Percentiles rank a stretch among this genome's conserved stretches.
Conservation (phyloP, 192 early-diverging fungal genomes). For the Mortierella antarctica region DNA sequence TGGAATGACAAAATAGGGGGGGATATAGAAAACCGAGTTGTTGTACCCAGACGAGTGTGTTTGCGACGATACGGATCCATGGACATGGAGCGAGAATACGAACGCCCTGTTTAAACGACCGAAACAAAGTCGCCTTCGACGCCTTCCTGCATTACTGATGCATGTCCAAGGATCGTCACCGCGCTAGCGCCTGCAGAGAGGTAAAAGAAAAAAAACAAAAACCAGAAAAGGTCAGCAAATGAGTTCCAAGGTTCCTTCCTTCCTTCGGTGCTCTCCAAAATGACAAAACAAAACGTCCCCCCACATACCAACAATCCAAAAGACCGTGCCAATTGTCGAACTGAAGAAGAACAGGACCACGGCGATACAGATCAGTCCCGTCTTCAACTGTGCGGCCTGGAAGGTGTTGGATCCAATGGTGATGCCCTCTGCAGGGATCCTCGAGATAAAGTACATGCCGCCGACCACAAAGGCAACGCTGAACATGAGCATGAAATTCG, state of each 20-base stretch:
- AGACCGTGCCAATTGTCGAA: conserved; percentile 61
- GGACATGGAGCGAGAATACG: too few species aligned
- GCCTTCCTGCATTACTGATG: conserved; percentile 65
- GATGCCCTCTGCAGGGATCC: conserved; percentile 56
- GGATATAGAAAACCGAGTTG: neutral
- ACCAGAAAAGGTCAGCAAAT: neutral
- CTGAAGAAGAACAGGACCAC: conserved; percentile 65
- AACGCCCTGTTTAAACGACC: conserved; percentile 21
- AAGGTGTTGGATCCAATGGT: conserved; percentile 48
- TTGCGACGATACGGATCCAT: too few species aligned
- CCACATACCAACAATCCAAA: conserved; percentile 69
- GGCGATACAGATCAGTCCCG: conserved; percentile 51
- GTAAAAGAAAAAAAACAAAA: conserved; percentile 1
- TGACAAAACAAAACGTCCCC: neutral
- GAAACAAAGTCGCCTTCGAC: conserved; percentile 64
- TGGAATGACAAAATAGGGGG: neutral
- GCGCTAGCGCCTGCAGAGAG: conserved; percentile 62
- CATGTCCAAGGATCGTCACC: conserved; percentile 65
- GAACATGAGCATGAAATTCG: conserved; percentile 60
- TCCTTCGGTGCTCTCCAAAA: neutral
- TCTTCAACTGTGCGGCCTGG: conserved; percentile 58
- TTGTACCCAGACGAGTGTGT: neutral
- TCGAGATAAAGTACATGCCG: conserved; percentile 61
- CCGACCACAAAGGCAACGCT: conserved; percentile 61
- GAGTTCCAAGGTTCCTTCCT: neutral